Evolutionary conservation across 169 alveolate genomes (phyloP).

Genomic region (Cryptosporidium bovis): DNA sequence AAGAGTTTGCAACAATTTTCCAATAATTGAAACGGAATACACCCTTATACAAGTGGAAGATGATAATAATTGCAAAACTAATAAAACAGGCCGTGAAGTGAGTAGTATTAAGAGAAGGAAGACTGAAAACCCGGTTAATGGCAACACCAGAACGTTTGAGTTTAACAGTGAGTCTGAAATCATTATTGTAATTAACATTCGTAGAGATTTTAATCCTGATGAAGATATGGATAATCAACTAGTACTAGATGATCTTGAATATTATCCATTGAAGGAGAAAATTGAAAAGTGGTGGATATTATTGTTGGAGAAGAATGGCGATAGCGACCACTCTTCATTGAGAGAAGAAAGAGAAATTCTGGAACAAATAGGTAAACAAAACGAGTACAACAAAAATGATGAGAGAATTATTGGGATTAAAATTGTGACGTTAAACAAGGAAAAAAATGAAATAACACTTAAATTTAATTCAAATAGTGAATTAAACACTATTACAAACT

Average conservation of each 20-base stretch:
- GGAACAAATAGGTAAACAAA: too few relatives aligned
- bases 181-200: slow-evolving; percentile 75
- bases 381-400: neutral
- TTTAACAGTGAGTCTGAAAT: slow-evolving; percentile 73
- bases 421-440: slow-evolving; percentile 49
- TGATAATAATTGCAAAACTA: neutral
- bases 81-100: too few relatives aligned
- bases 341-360: slow-evolving; percentile 79
- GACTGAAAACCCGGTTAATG: slow-evolving; percentile 71
- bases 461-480: slow-evolving; percentile 86
- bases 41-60: slow-evolving; percentile 67
- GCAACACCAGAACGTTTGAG: slow-evolving; percentile 75
- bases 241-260: slow-evolving; percentile 79
- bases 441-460: slow-evolving; percentile 81
- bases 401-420: slow-evolving; percentile 75
- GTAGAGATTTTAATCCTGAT: slow-evolving; percentile 74
- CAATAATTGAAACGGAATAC: slow-evolving; percentile 85
- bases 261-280: slow-evolving; percentile 90
- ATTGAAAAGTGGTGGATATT: slow-evolving; percentile 99
- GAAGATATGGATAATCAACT: slow-evolving; percentile 69
- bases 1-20: slow-evolving; percentile 89
- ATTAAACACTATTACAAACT: slow-evolving; percentile 77
- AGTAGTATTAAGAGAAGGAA: slow-evolving; percentile 54
- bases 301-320: slow-evolving; percentile 85
- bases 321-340: slow-evolving; percentile 89